These are phyloP conservation scores for Clohesyomyces aquaticus DNA, from an alignment of 495 filamentous ascomycete genomes.

Conservation along the genomic window DNA sequence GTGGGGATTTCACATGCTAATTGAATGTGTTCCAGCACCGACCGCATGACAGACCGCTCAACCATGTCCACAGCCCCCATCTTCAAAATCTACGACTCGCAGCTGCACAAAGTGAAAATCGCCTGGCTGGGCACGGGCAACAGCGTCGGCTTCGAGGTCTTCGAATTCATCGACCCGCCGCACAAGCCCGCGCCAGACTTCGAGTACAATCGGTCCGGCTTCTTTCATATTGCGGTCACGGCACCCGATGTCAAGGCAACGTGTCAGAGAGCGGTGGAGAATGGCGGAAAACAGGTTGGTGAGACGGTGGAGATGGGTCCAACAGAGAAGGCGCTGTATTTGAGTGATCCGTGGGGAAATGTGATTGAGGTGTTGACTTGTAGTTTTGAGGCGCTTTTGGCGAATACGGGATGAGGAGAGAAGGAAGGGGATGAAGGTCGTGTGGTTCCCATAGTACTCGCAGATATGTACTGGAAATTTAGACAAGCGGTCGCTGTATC, in stretches of 20 bases:
- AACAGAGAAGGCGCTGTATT: constrained; percentile 16
- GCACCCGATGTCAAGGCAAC: constrained; percentile 30
- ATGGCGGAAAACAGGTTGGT: constrained; percentile 28
- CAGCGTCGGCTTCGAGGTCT: constrained; percentile 41
- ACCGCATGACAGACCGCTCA: constrained; percentile 32
- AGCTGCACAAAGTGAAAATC: constrained; percentile 38
- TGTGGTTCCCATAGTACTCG: too few relatives aligned
- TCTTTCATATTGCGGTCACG: constrained; percentile 38
- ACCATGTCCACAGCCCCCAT: constrained; percentile 23
- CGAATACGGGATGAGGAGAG: constrained; percentile 13
- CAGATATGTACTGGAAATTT: too few relatives aligned
- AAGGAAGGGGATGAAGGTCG: too few relatives aligned
- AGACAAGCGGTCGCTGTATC: too few relatives aligned
- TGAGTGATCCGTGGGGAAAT: constrained; percentile 32
- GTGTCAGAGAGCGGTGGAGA: constrained; percentile 15
- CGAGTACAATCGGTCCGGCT: constrained; percentile 33
- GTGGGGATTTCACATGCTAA: too few relatives aligned
- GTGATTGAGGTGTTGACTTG: constrained; percentile 25
- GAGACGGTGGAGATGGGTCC: constrained; percentile 23
- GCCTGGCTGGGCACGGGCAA: constrained; percentile 39
- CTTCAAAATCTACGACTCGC: constrained; percentile 33
- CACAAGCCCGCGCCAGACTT: constrained; percentile 19
- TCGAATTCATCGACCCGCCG: constrained; percentile 40
- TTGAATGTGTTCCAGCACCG: constrained; percentile 5
- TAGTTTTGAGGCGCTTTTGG: constrained; percentile 34